phyloP scores from a whole-genome alignment of 1,284 basidiomycete genomes.

The Volvariella surrecta region DNA sequence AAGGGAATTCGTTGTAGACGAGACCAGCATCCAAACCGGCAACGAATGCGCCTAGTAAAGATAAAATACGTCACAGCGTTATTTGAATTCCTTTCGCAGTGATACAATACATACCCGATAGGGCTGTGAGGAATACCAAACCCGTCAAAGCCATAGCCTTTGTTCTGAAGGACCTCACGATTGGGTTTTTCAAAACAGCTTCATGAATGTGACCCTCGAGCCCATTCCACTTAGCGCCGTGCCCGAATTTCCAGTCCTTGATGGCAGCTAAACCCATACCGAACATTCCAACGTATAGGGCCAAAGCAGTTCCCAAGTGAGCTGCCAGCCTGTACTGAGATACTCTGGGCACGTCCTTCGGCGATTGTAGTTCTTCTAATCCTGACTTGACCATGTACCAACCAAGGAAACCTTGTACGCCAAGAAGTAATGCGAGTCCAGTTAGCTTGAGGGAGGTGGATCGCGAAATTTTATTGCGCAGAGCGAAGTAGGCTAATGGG shows the following conservation, averaged over 20 bases:
- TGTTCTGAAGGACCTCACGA: slow-evolving; percentile 51
- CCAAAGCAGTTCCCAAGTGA: slow-evolving; percentile 86
- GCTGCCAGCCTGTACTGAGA: slow-evolving; percentile 96
- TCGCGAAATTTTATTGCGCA: slow-evolving; percentile 59
- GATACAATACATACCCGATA: slow-evolving; percentile 60
- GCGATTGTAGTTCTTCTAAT: slow-evolving; percentile 76
- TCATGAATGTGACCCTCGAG: slow-evolving; percentile 17
- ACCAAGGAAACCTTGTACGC: slow-evolving; percentile 86
- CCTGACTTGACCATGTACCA: slow-evolving; percentile 99
- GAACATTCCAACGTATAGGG: slow-evolving; percentile 90
- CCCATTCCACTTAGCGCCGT: slow-evolving; percentile 33
- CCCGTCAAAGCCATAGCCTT: slow-evolving; percentile 57
- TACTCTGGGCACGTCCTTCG: slow-evolving; percentile 86
- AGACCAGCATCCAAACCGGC: slow-evolving; percentile 96
- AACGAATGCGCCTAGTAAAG: slow-evolving; percentile 80
- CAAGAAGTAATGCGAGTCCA: slow-evolving; percentile 75
- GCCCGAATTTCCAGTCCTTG: slow-evolving; percentile 73
- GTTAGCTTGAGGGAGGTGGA: slow-evolving; percentile 57
- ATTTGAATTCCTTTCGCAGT: slow-evolving; percentile 5
- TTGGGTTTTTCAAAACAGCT: slow-evolving; percentile 44
- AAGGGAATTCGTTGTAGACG: slow-evolving; percentile 96
- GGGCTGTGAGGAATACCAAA: slow-evolving; percentile 83
- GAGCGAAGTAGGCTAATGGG: slow-evolving; percentile 73
- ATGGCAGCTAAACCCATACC: slow-evolving; percentile 72
- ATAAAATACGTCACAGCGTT: slow-evolving; percentile 5